Evolutionary conservation across 805 yeast species (phyloP).

Genomic region (Tetrapisispora fleetii): DNA sequence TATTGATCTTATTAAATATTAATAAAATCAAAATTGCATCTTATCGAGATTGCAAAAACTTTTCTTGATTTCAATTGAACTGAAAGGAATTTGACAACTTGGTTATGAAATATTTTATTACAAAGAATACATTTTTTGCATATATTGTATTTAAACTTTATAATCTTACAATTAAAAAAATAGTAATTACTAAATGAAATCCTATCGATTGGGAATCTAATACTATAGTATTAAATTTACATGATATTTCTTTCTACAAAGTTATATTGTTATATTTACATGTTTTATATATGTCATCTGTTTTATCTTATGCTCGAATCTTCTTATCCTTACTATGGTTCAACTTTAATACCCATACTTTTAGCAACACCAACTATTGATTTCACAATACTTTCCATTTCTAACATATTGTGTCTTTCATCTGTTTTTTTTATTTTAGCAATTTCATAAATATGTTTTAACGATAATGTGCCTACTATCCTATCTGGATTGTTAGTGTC

Average conservation of each 20-base stretch:
- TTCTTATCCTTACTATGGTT: conserved; percentile 34
- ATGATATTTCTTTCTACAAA: not conserved
- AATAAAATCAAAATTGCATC: conserved; percentile 1
- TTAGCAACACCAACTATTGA: conserved; percentile 82
- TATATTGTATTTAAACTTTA: not conserved
- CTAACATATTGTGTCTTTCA: conserved; percentile 59
- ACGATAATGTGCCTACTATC: conserved; percentile 53
- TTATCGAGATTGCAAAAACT: not conserved
- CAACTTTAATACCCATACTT: conserved; percentile 77
- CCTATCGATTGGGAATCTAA: not conserved
- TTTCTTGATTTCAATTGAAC: not conserved
- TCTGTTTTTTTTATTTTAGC: conserved; percentile 90
- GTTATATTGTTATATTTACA: not conserved
- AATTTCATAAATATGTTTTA: conserved; percentile 89
- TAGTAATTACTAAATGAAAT: too few species aligned
- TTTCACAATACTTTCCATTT: conserved; percentile 68
- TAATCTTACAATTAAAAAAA: not conserved
- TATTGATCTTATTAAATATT: conserved; percentile 3
- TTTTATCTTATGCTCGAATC: not conserved
- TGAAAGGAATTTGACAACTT: not conserved
- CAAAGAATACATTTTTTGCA: not conserved
- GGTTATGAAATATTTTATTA: not conserved
- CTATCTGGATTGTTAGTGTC: conserved; percentile 15
- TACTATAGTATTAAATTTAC: not conserved
- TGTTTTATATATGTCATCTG: not conserved